A percentile compares a stretch with the other conserved stretches of the same genome.
phyloP scores from a whole-genome alignment of 2,329 filamentous ascomycete genomes.

The Colletotrichum sojae region DNA sequence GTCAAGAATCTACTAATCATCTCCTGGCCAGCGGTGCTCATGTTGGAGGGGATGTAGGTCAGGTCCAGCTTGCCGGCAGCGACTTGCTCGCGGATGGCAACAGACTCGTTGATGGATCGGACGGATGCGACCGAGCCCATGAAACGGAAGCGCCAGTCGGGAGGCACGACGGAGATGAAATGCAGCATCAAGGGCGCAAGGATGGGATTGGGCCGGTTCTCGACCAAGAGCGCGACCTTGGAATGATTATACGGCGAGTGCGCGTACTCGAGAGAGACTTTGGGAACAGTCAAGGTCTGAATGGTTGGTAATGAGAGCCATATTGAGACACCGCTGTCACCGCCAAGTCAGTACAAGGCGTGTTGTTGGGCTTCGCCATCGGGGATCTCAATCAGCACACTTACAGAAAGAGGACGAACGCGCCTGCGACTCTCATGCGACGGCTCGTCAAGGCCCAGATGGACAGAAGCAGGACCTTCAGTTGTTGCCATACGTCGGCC shows the following conservation, averaged over 20 bases:
- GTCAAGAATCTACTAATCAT: constrained; percentile 68
- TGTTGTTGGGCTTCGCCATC: neutral
- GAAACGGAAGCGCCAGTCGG: constrained; percentile 70
- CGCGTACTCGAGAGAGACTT: constrained; percentile 52
- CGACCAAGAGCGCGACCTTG: constrained; percentile 70
- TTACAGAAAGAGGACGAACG: constrained; percentile 51
- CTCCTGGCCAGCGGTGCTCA: constrained; percentile 65
- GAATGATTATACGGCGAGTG: constrained; percentile 60
- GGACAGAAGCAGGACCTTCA: constrained; percentile 44
- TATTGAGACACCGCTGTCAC: constrained; percentile 37
- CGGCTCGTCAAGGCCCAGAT: constrained; percentile 52
- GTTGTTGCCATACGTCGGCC: constrained; percentile 42
- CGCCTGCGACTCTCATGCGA: constrained; percentile 50
- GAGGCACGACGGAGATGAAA: constrained; percentile 68
- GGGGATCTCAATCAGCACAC: constrained; percentile 30
- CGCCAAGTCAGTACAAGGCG: constrained; percentile 6
- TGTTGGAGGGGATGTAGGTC: constrained; percentile 65
- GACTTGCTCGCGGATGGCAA: constrained; percentile 61
- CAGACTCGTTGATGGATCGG: constrained; percentile 58
- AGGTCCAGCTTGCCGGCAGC: constrained; percentile 63
- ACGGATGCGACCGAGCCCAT: constrained; percentile 66
- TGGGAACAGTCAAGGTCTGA: constrained; percentile 46
- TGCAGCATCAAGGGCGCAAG: constrained; percentile 69
- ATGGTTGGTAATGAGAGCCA: constrained; percentile 45
- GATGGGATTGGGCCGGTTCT: constrained; percentile 63